Evolutionary conservation across 257 asterid genomes (phyloP).

Genomic region (Orobanche coerulescens): DNA sequence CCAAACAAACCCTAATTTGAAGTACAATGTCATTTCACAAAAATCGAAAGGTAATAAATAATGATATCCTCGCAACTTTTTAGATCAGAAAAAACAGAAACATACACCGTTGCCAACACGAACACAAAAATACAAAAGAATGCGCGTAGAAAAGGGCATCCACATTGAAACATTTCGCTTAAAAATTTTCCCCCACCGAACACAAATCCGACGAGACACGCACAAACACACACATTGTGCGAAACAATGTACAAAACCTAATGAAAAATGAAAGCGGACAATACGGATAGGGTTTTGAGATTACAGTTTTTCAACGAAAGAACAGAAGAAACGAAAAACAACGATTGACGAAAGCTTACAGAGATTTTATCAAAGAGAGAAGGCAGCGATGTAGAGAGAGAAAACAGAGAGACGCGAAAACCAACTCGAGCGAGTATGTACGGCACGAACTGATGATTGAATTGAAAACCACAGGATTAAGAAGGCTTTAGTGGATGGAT

Average conservation of each 20-base stretch:
- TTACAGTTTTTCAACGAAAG: constrained; percentile 2
- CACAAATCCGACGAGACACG: neutral
- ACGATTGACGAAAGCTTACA: constrained; percentile 25
- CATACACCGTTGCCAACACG: constrained; percentile 13
- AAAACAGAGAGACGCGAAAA: constrained; percentile 40
- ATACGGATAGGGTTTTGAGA: constrained; percentile 28
- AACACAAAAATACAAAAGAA: constrained; percentile 13
- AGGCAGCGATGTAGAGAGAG: constrained; percentile 32
- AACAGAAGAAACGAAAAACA: neutral
- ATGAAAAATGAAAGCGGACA: neutral
- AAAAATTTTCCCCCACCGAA: constrained; percentile 14
- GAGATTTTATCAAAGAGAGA: constrained; percentile 32
- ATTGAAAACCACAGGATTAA: constrained; percentile 61
- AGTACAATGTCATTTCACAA: constrained; percentile 18
- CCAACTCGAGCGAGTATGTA: constrained; percentile 41
- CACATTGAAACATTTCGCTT: constrained; percentile 11
- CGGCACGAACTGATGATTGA: constrained; percentile 48
- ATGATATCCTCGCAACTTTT: neutral
- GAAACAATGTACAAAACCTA: constrained; percentile 2
- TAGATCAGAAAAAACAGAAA: constrained; percentile 32
- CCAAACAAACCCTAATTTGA: constrained; percentile 35
- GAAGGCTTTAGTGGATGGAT: constrained; percentile 65
- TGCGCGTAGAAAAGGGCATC: neutral
- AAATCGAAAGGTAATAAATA: neutral
- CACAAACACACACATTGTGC: constrained; percentile 27